Evolutionary conservation across 192 early-diverging fungal species (phyloP), one percentile per base, ranked within the genome.

Genomic region (Entophlyctis luteolus): DNA sequence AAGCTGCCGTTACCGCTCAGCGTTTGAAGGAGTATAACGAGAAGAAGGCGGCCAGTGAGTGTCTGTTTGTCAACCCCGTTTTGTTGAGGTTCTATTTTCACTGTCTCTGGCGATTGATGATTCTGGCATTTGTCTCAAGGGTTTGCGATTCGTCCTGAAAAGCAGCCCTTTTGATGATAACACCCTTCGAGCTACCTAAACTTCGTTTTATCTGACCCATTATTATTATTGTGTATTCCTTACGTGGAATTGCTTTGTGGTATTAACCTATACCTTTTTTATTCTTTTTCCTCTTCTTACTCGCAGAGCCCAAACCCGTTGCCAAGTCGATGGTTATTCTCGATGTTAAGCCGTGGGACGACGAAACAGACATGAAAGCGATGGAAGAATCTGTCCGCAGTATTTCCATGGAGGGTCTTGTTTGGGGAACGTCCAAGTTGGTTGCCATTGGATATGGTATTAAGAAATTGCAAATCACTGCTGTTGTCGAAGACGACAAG

Each of bases 331-430:
- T 90, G 80, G 78, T 95, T 73, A 86, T 88, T 74, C 86, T 94
- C 35, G 95, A 96, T 67, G 87, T 98, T 75, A 96, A 98, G 90
- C 93, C 94, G 56, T 98, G 95, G 95, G 95, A 96, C 78, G 92
- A 95, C 80, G 94, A 96, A 68, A 97, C 94, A 12, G 73, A 78
- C 62, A 89, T 96, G 84, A 83, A 70, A 37, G 91, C 77, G 34
- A 77, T 97, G 37, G 88, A 90, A 72, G 75, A 72, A 27, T 63
- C 66, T 59, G 90, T 98, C 79, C 83, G 84, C 71, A 72, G 62
- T 46, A 91, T 98, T 55, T 62, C 68, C 31, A 89, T 94, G 89
- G 89, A 91, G 60, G 95, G 95, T 75, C 87, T 98, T 46, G 68
- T 90, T 67, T 96, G 95, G 93, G 93, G 91, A 76, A 72, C 75